Base-by-base conservation (phyloP, 805 yeast species). In the Teunomyces gatunensis region DNA sequence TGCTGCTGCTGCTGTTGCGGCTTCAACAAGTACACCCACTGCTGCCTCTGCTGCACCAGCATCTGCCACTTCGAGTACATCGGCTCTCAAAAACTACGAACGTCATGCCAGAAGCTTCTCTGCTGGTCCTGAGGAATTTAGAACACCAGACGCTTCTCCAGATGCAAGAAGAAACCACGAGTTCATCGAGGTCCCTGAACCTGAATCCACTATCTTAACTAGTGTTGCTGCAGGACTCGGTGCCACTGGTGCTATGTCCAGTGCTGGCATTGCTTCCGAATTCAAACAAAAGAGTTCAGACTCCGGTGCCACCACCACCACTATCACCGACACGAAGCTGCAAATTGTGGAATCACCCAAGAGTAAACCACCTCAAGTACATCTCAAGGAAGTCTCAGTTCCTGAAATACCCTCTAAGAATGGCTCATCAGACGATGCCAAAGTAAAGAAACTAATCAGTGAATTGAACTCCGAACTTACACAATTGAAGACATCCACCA, bases 61-160 rank as follows among this genome's bases (percentile, higher is more conserved):
- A 20, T 54, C 54, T 15, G 59, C 58, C 4, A 50, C 51, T 30
- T 32, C 34, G 9, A 15, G 18, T 32, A 15, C 49, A 9, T 41
- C 46, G n/a, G 45, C 47, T 7, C 40, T 44, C 17, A 45, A 53
- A 54, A 45, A 46, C 39, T 46, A 45, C 44, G 55, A 51, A 25
- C 57, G 69, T 36, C 74, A 69, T 50, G 66, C 68, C 20, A 58
- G 74, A 49, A 68, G 72, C 41, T 54, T 64, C 37, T 67, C 73
- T 11, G 69, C 69, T 23, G 74, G 73, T 1, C 55, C 54, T 3
- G 66, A 61, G 13, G 65, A 61, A 18, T 61, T 49, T 52, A 54
- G 50, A 36, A 61, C 66, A 1, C 66, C 66, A 4, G 56, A 51
- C 15, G 60, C 54, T 1, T 57, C 63, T 4, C 52, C 56, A 6